Conservation (phyloP, 176 grass and related monocot species). For the Sorghum bicolor region DNA sequence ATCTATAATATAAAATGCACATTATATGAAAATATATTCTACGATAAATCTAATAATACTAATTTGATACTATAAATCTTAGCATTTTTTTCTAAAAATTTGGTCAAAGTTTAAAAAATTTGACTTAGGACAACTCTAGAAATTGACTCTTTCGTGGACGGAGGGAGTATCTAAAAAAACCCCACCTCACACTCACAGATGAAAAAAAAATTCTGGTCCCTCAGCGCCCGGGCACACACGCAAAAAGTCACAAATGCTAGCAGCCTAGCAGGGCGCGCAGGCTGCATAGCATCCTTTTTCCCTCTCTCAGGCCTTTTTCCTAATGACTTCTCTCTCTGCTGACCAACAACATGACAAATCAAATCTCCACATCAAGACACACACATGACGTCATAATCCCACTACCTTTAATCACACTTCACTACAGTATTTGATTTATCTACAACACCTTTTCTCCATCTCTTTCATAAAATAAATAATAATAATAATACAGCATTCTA, state of each 20-base stretch:
- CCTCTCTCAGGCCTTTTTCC: not conserved
- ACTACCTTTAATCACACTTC: not conserved
- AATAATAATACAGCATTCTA: not conserved
- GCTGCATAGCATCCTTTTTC: not conserved
- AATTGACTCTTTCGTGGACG: no score
- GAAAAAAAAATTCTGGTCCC: not conserved
- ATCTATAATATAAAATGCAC: no score
- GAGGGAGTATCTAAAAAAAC: not conserved
- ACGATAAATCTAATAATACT: no score
- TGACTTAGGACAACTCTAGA: no score
- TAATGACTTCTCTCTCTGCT: not conserved
- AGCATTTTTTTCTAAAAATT: no score
- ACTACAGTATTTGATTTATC: not conserved
- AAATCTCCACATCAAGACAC: slow-evolving; percentile 18
- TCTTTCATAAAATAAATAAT: not conserved
- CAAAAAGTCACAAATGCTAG: slow-evolving; percentile 2
- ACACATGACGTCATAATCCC: slow-evolving; percentile 32
- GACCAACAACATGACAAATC: slow-evolving; percentile 29
- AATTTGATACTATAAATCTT: no score
- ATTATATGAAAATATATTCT: no score
- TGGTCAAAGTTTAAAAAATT: no score
- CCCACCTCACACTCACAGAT: not conserved
- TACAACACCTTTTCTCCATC: not conserved
- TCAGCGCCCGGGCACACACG: not conserved
- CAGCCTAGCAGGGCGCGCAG: not conserved